These are phyloP conservation scores for Darksidea phi DNA, from an alignment of 495 filamentous ascomycete genomes.

Conservation along the genomic window DNA sequence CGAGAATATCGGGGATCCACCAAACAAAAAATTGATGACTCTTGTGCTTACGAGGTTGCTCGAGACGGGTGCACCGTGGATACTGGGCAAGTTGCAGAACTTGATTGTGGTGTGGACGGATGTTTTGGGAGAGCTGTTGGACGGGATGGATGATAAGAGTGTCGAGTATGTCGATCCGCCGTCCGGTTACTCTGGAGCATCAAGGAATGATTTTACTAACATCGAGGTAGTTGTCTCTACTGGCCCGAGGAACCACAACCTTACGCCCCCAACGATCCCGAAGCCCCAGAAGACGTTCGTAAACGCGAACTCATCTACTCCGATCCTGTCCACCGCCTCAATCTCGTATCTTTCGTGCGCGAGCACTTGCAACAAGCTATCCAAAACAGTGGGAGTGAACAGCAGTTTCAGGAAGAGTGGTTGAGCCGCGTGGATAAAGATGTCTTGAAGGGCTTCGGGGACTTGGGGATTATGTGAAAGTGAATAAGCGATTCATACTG, in stretches of 20 bases:
- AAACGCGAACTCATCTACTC: constrained; percentile 54
- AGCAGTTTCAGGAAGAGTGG: constrained; percentile 74
- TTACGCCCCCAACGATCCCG: constrained; percentile 43
- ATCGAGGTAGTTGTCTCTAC: constrained; percentile 49
- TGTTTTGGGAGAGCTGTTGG: constrained; percentile 61
- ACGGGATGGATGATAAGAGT: constrained; percentile 51
- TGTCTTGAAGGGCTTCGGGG: constrained; percentile 67
- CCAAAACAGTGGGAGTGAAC: constrained; percentile 64
- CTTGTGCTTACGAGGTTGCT: constrained; percentile 80
- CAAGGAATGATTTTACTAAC: constrained; percentile 11
- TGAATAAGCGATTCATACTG: no score
- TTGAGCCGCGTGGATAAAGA: constrained; percentile 83
- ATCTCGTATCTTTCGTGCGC: constrained; percentile 68
- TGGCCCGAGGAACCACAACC: constrained; percentile 36
- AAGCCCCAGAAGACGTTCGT: constrained; percentile 64
- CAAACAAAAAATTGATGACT: constrained; percentile 74
- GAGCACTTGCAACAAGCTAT: constrained; percentile 66
- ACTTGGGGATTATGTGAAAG: constrained; percentile 27
- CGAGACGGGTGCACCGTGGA: constrained; percentile 58
- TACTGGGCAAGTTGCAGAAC: constrained; percentile 60
- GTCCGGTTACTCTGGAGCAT: neutral
- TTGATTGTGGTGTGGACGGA: constrained; percentile 70
- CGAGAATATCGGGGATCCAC: constrained; percentile 72
- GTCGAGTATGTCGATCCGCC: constrained; percentile 42
- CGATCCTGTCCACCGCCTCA: constrained; percentile 71